Conservation (phyloP, 257 asterid species). For the Linderniella brevidens region DNA sequence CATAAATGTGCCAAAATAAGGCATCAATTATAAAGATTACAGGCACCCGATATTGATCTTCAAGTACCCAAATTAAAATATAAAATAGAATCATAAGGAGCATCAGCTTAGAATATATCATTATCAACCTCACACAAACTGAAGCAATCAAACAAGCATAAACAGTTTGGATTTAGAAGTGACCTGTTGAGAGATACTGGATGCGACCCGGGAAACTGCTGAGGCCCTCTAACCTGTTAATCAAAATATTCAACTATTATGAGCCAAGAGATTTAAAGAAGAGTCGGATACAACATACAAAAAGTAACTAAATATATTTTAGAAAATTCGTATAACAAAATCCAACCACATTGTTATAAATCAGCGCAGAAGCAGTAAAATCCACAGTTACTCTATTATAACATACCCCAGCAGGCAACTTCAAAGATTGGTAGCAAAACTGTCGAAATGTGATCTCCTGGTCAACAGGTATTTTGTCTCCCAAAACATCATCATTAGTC, state of each 20-base stretch:
- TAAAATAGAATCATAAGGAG: no score
- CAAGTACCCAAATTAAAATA: not conserved
- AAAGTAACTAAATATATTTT: not conserved
- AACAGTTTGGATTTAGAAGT: not conserved
- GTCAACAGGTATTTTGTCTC: slow-evolving; percentile 67
- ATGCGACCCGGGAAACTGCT: slow-evolving; percentile 89
- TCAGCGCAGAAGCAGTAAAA: slow-evolving; percentile 11
- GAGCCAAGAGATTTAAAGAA: not conserved
- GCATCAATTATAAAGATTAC: not conserved
- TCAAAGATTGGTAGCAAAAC: slow-evolving; percentile 66
- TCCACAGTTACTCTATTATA: slow-evolving; percentile 5
- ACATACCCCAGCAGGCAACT: slow-evolving; percentile 60
- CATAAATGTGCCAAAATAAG: not conserved
- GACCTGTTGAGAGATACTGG: slow-evolving; percentile 98
- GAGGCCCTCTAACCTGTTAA: slow-evolving; percentile 50
- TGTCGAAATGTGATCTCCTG: slow-evolving; percentile 60
- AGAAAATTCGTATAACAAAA: not conserved
- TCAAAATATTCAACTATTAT: slow-evolving; percentile 7
- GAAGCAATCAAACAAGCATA: not conserved
- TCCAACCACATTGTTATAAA: slow-evolving; percentile 1
- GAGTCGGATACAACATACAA: slow-evolving; percentile 3
- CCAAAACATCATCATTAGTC: slow-evolving; percentile 82
- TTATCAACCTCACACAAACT: not conserved
- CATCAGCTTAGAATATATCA: no score
- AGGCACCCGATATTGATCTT: not conserved